Evolutionary conservation across 2,329 filamentous ascomycete genomes (phyloP), one percentile per base, ranked within the genome.

Genomic region (Arthroderma sp.): DNA sequence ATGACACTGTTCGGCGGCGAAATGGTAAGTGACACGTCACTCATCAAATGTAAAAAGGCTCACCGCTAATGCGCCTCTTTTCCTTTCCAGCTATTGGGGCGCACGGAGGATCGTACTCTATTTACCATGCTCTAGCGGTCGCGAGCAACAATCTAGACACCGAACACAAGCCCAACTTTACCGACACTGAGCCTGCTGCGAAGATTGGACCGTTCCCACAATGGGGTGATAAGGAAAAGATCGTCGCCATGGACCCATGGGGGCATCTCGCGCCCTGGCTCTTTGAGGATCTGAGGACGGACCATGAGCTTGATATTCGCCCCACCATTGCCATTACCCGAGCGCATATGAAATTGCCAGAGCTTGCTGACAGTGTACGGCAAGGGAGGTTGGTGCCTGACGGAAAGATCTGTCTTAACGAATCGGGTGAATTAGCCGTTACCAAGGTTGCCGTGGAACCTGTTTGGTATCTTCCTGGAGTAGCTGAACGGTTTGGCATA

Each of bases 371-470:
- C 31, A 93, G 88, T 63, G 90, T 98, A 2, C 83, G 81, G 58
- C 79, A 80, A 52, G 91, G 91, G 2, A 81, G 89, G 62, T 77
- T 97, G 1, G 74, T 79, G 5, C 80, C 81, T 0, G 93, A 98
- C 70, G 91, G 93, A 55, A 93, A 91, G 68, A 89, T 97, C 47
- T 91, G 90, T 67, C 71, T 97, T 56, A 95, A 95, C 67, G 79
- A 83, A n/a, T 74, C 76, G 2, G 93, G 93, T 57, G 93, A 97
- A 70, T 78, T 97, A 38, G 87, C 87, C 33, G 93, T 97, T 4
- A 97, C 93, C 52, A 98, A 98, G 70, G 88, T 97, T 62, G 93
- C 93, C 2, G 93, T 96, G 19, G 93, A 98, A 71, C 93, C 93
- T 23, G 91, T 88, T 13, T 91, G 87, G 87, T 91, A 90, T 74